Evolutionary conservation across 2,329 filamentous ascomycete species (phyloP).

Genomic region (Aspergillus floridensis): DNA sequence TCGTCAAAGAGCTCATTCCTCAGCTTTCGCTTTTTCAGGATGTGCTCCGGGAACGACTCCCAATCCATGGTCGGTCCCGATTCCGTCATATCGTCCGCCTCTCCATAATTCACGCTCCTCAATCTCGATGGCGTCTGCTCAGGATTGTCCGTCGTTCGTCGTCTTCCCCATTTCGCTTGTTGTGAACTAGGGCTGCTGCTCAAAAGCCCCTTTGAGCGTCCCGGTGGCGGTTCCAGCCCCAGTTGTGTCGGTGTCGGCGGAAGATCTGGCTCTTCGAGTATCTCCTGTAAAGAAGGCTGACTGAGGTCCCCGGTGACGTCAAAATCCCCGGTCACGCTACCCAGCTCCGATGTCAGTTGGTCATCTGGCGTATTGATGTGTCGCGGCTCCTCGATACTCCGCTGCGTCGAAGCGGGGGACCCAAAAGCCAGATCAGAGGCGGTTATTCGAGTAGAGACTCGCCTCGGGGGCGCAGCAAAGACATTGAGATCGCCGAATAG

Average conservation of each 20-base stretch:
- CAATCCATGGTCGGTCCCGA: constrained; percentile 8
- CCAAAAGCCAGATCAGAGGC: constrained; percentile 31
- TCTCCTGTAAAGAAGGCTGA: constrained; percentile 25
- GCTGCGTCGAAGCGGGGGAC: constrained; percentile 22
- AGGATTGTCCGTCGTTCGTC: constrained; percentile 21
- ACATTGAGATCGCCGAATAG: constrained; percentile 32
- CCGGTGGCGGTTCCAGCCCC: constrained; percentile 35
- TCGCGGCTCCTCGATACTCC: constrained; percentile 9
- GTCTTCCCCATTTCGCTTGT: constrained; percentile 26
- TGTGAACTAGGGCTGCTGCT: constrained; percentile 40
- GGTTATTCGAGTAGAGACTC: constrained; percentile 34
- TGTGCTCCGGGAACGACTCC: constrained; percentile 21
- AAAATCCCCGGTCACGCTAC: constrained; percentile 27
- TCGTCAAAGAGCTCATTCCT: constrained; percentile 57
- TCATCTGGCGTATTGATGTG: constrained; percentile 29
- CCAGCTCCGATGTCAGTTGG: constrained; percentile 34
- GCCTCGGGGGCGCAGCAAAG: constrained; percentile 37
- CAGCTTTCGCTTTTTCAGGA: constrained; percentile 50
- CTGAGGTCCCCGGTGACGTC: constrained; percentile 20
- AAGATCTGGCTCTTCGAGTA: constrained; percentile 60
- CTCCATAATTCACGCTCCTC: constrained; percentile 19
- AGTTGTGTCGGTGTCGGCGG: constrained; percentile 51
- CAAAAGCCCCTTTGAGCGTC: constrained; percentile 29
- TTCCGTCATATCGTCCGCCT: constrained; percentile 13
- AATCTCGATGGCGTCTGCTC: constrained; percentile 33